Conservation (phyloP, 129 eudicot species). For the Ambrosia artemisiifolia region DNA sequence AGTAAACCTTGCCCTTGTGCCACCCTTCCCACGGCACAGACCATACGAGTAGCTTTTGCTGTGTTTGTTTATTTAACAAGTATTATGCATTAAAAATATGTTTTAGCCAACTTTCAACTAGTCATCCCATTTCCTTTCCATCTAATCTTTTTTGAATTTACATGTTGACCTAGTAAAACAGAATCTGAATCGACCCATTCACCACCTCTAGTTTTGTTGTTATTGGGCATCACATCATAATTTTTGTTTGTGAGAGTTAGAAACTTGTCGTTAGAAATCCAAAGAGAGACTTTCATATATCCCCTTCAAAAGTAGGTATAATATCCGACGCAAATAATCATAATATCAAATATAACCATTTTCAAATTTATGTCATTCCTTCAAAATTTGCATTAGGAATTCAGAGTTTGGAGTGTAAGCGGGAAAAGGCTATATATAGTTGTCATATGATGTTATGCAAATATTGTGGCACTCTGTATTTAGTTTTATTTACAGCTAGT, state of each 20-base stretch:
- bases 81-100: neutral
- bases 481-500: neutral
- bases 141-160: neutral
- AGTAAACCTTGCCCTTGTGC: too few relatives aligned
- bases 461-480: neutral
- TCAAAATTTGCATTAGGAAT: neutral
- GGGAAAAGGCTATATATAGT: neutral
- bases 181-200: neutral
- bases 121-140: neutral
- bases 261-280: neutral
- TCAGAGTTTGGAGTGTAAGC: neutral
- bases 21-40: too few relatives aligned
- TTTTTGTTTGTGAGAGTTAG: neutral
- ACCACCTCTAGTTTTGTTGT: neutral
- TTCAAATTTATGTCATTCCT: neutral
- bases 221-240: neutral
- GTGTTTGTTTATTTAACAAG: neutral
- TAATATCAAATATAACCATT: too few relatives aligned
- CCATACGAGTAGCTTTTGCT: too few relatives aligned
- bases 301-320: neutral
- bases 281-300: neutral
- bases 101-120: neutral
- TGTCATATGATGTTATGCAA: too few relatives aligned
- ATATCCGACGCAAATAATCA: too few relatives aligned
- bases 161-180: neutral